These are phyloP conservation scores for Pythium pyrilobum DNA, from an alignment of 352 stramenopile species.

Conservation along the genomic window DNA sequence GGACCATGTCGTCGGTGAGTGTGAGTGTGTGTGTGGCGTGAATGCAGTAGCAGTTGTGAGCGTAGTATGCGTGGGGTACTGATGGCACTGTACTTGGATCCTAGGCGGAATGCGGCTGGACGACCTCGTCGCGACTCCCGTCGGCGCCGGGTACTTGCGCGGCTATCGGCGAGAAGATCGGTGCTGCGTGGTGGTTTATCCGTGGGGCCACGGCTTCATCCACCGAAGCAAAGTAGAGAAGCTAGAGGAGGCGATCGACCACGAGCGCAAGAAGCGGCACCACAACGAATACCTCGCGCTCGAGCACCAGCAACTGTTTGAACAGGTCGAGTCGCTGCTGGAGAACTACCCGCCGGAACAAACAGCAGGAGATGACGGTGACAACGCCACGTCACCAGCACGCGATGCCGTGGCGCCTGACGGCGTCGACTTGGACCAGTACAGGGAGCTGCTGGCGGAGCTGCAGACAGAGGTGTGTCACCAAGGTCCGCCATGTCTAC, in stretches of 20 bases:
- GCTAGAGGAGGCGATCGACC: conserved; percentile 16
- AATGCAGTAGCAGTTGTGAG: neutral
- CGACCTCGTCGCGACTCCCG: conserved; percentile 58
- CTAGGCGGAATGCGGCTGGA: conserved; percentile 34
- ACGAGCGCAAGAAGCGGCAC: conserved; percentile 17
- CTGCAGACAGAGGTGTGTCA: conserved; percentile 42
- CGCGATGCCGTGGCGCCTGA: too few relatives aligned
- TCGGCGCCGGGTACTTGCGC: conserved; percentile 55
- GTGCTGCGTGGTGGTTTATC: conserved; percentile 67
- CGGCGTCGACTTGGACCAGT: conserved; percentile 30
- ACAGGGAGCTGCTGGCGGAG: conserved; percentile 38
- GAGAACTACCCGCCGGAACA: conserved; percentile 32
- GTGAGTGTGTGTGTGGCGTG: neutral
- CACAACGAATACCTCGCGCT: conserved; percentile 34
- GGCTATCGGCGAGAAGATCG: conserved; percentile 45
- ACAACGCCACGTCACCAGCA: neutral
- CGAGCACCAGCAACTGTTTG: conserved; percentile 65
- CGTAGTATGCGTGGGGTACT: neutral
- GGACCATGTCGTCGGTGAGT: conserved; percentile 61
- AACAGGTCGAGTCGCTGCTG: conserved; percentile 57
- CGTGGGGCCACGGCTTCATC: conserved; percentile 71
- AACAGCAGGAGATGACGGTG: conserved; percentile 2
- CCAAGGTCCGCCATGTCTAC: neutral
- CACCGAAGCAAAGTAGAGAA: conserved; percentile 47
- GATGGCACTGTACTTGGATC: neutral